Base-by-base conservation (phyloP, 257 asterid genomes). In the Solanum pennellii region DNA sequence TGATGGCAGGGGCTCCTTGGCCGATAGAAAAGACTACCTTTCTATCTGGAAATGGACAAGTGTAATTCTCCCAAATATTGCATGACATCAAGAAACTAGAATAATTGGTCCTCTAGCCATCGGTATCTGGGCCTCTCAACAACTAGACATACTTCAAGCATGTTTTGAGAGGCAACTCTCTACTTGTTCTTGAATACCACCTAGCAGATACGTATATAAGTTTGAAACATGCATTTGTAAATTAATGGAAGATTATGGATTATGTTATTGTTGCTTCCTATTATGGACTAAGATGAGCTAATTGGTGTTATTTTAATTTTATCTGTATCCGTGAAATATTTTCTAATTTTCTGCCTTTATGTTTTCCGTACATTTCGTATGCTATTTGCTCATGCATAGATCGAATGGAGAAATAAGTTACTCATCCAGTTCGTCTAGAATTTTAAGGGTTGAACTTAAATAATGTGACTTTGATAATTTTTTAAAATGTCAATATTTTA, bases 1-100 rank as follows among this genome's bases (percentile, higher is more conserved):
- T 97, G 74, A 97, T 95, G 98, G 98, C 92, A 10, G 99, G 99
- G 62, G 96, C 92, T 35, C 94, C 98, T 23, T 97, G 98, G 99
- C 95, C 95, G 14, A 93, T 97, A 60, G 84, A 89, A 52, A 88
- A 62, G 88, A 87, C 92, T 11, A 56, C 84, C 80, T 12, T 85
- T 65, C 74, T 86, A 83, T 52, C 85, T 74, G 89, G 83, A 71
- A 88, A 80, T 86, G 91, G 91, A 37, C 88, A 25, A 69, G 20
- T 82, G 71, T 91, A 88, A 86, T 21, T 37, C 52, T 21, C 83
- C 62, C 62, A 42, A 44, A 23, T n/a, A 25, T 56, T 77, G 62
- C 37, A 25, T 25, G 21, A 76, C 23, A 13, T 76, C 37, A n/a
- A 76, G 83, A 76, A 76, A 76, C 60, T 42, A n/a, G 3, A 47